phyloP scores from a whole-genome alignment of 2,329 filamentous ascomycete species.

The Aspergillus uvarum region DNA sequence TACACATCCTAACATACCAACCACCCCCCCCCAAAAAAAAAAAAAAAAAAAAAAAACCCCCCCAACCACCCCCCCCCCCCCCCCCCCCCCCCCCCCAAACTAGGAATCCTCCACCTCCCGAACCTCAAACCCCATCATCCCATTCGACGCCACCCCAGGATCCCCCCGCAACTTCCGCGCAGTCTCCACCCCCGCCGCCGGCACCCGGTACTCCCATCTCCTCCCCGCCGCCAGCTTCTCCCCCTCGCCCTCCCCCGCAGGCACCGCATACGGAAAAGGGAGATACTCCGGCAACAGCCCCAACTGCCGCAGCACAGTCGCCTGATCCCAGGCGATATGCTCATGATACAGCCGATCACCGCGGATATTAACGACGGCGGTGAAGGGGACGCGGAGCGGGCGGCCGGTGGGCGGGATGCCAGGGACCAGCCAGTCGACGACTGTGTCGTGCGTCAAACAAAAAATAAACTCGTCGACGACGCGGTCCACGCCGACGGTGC shows the following conservation, averaged over 20 bases:
- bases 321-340: conserved; percentile 71
- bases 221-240: conserved; percentile 39
- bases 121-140: conserved; percentile 51
- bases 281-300: conserved; percentile 65
- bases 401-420: conserved; percentile 59
- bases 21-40: too few relatives aligned
- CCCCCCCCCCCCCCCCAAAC: not conserved
- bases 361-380: conserved; percentile 64
- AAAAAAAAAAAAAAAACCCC: too few relatives aligned
- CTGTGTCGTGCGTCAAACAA: conserved; percentile 61
- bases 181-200: conserved; percentile 58
- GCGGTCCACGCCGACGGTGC: conserved; percentile 70
- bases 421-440: conserved; percentile 68
- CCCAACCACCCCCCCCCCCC: too few relatives aligned
- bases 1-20: too few relatives aligned
- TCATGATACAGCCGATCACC: conserved; percentile 69
- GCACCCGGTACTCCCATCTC: conserved; percentile 60
- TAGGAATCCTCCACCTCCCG: conserved; percentile 26
- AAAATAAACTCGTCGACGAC: conserved; percentile 71
- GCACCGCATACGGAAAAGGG: conserved; percentile 58
- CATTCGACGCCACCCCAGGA: conserved; percentile 53
- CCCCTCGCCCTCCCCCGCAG: conserved; percentile 41
- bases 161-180: conserved; percentile 53
- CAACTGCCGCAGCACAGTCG: conserved; percentile 60
- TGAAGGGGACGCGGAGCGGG: conserved; percentile 61